Percentiles rank a stretch among this genome's conserved stretches.
Evolutionary conservation across 306 rosid species (phyloP).

Genomic region (Heteromeles arbutifolia): DNA sequence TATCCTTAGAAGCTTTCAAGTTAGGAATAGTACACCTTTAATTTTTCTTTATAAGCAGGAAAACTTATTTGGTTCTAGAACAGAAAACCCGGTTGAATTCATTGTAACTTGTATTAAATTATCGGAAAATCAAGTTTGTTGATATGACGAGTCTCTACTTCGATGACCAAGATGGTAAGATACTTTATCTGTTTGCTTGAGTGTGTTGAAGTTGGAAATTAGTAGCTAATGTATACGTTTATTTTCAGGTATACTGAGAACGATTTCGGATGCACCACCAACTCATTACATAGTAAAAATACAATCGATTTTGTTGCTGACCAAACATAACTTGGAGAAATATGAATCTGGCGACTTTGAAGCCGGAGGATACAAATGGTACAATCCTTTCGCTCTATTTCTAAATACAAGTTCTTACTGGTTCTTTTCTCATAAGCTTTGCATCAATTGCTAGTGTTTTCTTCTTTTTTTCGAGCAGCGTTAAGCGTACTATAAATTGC

Average conservation of each 20-base stretch:
- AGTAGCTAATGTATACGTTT: not conserved
- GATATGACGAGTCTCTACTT: conserved; percentile 9
- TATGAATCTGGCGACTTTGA: conserved; percentile 51
- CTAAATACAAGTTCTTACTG: not conserved
- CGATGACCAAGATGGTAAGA: conserved; percentile 29
- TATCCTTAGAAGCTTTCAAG: not conserved
- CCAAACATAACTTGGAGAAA: conserved; percentile 31
- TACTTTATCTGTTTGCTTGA: not conserved
- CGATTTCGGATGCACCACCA: conserved; percentile 40
- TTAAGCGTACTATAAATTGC: not conserved
- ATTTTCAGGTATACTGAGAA: conserved; percentile 36
- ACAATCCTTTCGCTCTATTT: not conserved
- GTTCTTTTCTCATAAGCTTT: not conserved
- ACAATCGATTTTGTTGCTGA: conserved; percentile 38
- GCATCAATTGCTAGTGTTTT: not conserved
- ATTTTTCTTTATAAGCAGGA: not conserved
- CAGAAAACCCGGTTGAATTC: not conserved
- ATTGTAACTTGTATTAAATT: not conserved
- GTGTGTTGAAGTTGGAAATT: not conserved
- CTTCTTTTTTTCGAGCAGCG: not conserved
- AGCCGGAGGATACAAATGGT: conserved; percentile 80
- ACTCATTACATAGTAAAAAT: conserved; percentile 44
- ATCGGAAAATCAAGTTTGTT: not conserved
- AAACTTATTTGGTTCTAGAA: not conserved
- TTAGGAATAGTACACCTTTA: not conserved